These are phyloP conservation scores for Phylloboletellus chloephorus DNA, from an alignment of 1,284 basidiomycete genomes.

Conservation along the genomic window DNA sequence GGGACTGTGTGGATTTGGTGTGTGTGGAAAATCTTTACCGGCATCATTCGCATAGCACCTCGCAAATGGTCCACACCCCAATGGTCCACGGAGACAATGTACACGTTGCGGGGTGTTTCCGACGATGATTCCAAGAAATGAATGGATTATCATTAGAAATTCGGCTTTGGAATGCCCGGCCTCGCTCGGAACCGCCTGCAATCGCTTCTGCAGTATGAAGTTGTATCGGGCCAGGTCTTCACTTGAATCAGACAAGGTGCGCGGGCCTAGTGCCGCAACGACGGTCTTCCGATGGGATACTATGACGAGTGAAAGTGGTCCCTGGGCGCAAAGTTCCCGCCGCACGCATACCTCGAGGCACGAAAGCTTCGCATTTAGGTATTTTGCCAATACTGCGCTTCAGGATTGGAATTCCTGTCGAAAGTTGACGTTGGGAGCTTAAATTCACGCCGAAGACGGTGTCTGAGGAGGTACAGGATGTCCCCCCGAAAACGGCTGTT, in stretches of 20 bases:
- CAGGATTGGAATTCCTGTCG: constrained; percentile 31
- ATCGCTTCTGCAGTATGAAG: constrained; percentile 15
- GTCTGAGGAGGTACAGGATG: constrained; percentile 10
- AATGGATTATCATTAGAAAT: constrained; percentile 31
- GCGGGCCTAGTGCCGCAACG: constrained; percentile 26
- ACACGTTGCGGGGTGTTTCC: constrained; percentile 30
- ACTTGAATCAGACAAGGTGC: constrained; percentile 13
- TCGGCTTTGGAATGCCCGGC: constrained; percentile 18
- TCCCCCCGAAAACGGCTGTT: constrained; percentile 6
- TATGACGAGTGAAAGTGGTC: constrained; percentile 30
- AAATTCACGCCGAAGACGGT: constrained; percentile 16
- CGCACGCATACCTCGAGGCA: constrained; percentile 35
- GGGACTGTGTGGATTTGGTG: constrained; percentile 18
- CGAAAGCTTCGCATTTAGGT: constrained; percentile 31
- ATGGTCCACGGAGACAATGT: constrained; percentile 27
- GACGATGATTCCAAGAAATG: constrained; percentile 22
- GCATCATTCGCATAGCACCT: constrained; percentile 14
- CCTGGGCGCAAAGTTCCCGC: constrained; percentile 29
- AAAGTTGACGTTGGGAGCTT: constrained; percentile 9
- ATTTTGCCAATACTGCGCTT: constrained; percentile 26
- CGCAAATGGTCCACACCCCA: constrained; percentile 13
- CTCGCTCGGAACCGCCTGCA: constrained; percentile 23
- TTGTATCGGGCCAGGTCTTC: constrained; percentile 10
- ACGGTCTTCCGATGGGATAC: constrained; percentile 26
- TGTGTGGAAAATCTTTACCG: constrained; percentile 21